Percentiles rank a stretch among this genome's conserved stretches.
phyloP scores from a whole-genome alignment of 2,329 filamentous ascomycete genomes.

The Ascochyta clinopodiicola region DNA sequence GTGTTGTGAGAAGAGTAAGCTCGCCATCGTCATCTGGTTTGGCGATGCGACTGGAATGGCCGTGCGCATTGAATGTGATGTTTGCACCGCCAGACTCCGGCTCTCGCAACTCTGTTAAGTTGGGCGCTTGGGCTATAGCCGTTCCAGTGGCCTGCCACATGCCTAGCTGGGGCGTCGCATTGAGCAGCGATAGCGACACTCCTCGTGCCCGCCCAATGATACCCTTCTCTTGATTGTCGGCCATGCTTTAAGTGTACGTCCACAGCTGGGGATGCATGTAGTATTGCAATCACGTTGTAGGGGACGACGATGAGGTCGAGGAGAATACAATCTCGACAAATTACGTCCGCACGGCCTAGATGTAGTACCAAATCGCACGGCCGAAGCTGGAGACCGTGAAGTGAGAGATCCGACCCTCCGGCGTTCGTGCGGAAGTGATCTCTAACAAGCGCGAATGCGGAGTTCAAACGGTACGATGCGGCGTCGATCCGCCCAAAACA shows the following conservation, averaged over 20 bases:
- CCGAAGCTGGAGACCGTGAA: neutral
- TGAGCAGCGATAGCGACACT: conserved; percentile 41
- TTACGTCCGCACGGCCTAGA: conserved; percentile 3
- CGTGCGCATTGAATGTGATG: conserved; percentile 28
- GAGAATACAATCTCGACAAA: neutral
- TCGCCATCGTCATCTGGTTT: conserved; percentile 20
- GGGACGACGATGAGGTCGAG: neutral
- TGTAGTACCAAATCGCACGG: neutral
- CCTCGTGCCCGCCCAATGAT: conserved; percentile 30
- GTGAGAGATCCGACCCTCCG: conserved; percentile 1
- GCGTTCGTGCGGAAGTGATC: neutral
- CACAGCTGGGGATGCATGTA: neutral
- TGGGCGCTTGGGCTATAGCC: conserved; percentile 50
- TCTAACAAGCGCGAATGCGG: conserved; percentile 3
- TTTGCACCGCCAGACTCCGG: conserved; percentile 22
- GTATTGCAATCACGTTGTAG: neutral
- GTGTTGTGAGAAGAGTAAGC: conserved; percentile 10
- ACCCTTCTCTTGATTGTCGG: conserved; percentile 13
- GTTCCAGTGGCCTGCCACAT: conserved; percentile 53
- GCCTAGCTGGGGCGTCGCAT: conserved; percentile 46
- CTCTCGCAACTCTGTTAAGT: conserved; percentile 47
- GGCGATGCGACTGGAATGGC: conserved; percentile 23
- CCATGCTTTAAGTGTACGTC: conserved; percentile 7
- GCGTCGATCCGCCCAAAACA: neutral
- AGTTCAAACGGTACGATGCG: neutral